phyloP scores from a whole-genome alignment of 108 stramenopile genomes.

The Discostella pseudostelligera region DNA sequence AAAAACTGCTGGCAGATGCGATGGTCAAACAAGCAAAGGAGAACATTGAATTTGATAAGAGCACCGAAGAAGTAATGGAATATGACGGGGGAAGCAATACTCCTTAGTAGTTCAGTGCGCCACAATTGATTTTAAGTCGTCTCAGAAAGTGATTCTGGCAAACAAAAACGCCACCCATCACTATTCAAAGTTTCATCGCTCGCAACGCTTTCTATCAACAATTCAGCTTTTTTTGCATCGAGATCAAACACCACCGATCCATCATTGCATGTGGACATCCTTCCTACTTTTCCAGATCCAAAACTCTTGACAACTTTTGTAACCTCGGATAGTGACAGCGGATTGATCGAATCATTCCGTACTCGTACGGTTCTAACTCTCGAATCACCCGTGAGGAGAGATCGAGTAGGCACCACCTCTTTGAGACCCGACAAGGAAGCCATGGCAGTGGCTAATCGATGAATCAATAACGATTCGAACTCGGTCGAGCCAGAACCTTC shows the following conservation, averaged over 20 bases:
- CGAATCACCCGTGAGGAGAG: conserved; percentile 55
- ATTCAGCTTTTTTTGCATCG: conserved; percentile 36
- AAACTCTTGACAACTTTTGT: conserved; percentile 42
- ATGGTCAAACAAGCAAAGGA: too few relatives aligned
- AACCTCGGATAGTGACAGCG: conserved; percentile 48
- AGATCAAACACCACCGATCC: conserved; percentile 65
- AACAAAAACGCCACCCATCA: conserved; percentile 25
- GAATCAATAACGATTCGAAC: conserved; percentile 22
- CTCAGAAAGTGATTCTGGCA: conserved; percentile 22
- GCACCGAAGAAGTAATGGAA: too few relatives aligned
- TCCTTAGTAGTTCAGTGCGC: too few relatives aligned
- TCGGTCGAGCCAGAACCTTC: conserved; percentile 1
- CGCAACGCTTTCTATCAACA: conserved; percentile 26
- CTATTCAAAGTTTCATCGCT: neutral
- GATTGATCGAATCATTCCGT: conserved; percentile 15
- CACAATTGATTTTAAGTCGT: too few relatives aligned
- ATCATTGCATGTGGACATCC: conserved; percentile 46
- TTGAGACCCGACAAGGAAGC: conserved; percentile 47
- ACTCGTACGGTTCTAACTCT: conserved; percentile 49
- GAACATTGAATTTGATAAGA: too few relatives aligned
- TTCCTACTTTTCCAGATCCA: conserved; percentile 63
- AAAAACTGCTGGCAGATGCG: too few relatives aligned
- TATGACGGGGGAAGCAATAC: too few relatives aligned
- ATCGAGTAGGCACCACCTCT: conserved; percentile 39
- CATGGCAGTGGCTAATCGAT: conserved; percentile 50